Base-by-base conservation (phyloP, 2,329 filamentous ascomycete genomes). In the Cladophialophora exuberans region DNA sequence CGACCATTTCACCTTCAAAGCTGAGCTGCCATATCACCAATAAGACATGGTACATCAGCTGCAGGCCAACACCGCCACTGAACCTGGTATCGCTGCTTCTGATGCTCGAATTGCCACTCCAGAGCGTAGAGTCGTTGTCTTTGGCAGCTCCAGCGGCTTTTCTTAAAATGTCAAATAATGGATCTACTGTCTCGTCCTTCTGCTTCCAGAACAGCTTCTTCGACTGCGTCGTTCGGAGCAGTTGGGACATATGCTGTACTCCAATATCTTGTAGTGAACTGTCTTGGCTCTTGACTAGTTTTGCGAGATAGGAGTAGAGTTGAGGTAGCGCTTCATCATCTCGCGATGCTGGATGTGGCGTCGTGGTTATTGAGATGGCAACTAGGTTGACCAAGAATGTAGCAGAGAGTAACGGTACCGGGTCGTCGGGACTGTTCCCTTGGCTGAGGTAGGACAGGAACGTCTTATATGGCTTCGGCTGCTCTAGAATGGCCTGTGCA, bases 11-110 rank as follows among this genome's bases (percentile, higher is more conserved):
- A 25, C 80, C 83, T 70, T 97, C 94, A 64, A 99, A 99, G 69
- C 91, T 96, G 64, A 99, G 79, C 77, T 97, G 92, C 94, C 94
- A 99, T 55, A 99, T 77, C 10, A 96, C 92, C 46, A 99, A 80
- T 18, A 99, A 81, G 13, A 97, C 89, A 67, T 97, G 90, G 71
- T 99, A 99, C 35, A 99, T 81, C 35, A 97, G 82, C 72, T 99
- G 94, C 35, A 99, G 78, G 2, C 91, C 90, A 56, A 99, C 90
- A 6, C 91, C 91, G 44, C 91, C 90, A 54, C 76, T 73, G 39
- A 86, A 73, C 35, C 80, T 77, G 47, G 76, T 73, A 57, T 91
- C 87, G 25, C 88, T 85, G 53, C 83, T 81, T 48, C 85, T 86
- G 59, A 81, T 80, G 64, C 81, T 82, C 43, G 73, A 68, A 31